Conservation (phyloP, 495 filamentous ascomycete genomes). For the Penicillium soppii region DNA sequence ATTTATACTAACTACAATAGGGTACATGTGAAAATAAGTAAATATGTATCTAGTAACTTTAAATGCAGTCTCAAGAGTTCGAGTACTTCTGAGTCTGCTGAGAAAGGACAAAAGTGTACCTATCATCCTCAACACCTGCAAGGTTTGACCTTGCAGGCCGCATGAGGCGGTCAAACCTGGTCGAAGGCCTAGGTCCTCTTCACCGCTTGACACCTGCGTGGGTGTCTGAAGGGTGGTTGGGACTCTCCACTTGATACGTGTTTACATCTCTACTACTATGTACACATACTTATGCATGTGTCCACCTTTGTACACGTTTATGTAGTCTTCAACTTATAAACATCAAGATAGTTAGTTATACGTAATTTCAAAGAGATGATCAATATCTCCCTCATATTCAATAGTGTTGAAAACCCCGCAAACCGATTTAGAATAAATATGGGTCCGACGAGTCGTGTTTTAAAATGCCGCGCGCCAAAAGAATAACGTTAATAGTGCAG, state of each 20-base stretch:
- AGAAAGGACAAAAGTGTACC: not conserved
- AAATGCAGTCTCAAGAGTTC: slow-evolving; percentile 1
- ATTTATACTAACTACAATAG: no score
- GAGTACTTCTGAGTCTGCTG: slow-evolving; percentile 2
- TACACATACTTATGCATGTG: not conserved
- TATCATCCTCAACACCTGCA: slow-evolving; percentile 19
- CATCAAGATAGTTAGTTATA: no score
- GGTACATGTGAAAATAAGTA: no score
- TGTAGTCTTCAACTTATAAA: not conserved
- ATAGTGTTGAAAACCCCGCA: slow-evolving; percentile 2
- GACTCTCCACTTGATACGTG: slow-evolving; percentile 5
- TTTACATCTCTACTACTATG: no score
- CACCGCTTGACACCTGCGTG: slow-evolving; percentile 29
- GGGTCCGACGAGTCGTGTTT: slow-evolving; percentile 8
- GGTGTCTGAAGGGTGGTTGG: slow-evolving; percentile 16
- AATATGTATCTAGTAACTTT: no score
- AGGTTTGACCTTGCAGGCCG: slow-evolving; percentile 33
- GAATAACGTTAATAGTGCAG: slow-evolving; percentile 4
- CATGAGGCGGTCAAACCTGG: slow-evolving; percentile 35
- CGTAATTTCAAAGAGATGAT: no score
- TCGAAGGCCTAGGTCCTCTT: slow-evolving; percentile 13
- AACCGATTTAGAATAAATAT: not conserved
- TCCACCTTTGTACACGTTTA: no score
- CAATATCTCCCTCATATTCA: not conserved
- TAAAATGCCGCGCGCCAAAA: slow-evolving; percentile 18